phyloP scores from a whole-genome alignment of 768 basidiomycete species.

The Pleurotus platypus region DNA sequence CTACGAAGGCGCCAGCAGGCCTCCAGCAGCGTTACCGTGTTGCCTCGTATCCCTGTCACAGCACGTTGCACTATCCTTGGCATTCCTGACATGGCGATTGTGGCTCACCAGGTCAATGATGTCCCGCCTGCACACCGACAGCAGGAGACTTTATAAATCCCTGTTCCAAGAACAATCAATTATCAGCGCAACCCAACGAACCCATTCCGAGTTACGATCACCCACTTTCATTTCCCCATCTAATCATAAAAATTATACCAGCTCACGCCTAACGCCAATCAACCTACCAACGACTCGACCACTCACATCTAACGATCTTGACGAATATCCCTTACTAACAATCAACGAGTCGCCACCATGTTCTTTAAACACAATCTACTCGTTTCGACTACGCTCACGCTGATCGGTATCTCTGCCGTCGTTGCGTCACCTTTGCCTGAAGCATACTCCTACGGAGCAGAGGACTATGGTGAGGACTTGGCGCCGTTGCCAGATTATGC shows the following conservation, averaged over 20 bases:
- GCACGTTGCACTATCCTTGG: not conserved
- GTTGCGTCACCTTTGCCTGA: not conserved
- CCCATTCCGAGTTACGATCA: constrained; percentile 4
- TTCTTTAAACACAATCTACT: constrained; percentile 1
- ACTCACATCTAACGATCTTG: not conserved
- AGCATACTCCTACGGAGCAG: not conserved
- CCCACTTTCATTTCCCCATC: not conserved
- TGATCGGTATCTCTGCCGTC: not conserved
- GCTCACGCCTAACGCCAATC: not conserved
- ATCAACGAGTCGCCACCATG: not conserved
- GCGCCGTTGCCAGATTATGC: no score
- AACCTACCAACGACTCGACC: not conserved
- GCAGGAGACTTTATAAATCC: not conserved
- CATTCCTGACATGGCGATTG: not conserved
- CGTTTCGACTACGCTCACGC: not conserved
- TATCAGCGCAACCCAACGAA: not conserved
- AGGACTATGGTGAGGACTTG: not conserved
- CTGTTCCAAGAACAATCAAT: not conserved
- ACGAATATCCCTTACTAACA: not conserved
- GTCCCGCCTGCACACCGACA: not conserved
- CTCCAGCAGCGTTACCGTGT: no score
- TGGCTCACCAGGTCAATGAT: not conserved
- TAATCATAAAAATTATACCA: not conserved
- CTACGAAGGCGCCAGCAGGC: no score
- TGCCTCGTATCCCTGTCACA: no score